Evolutionary conservation across 2,329 filamentous ascomycete genomes (phyloP).

Genomic region (Alternaria solani): DNA sequence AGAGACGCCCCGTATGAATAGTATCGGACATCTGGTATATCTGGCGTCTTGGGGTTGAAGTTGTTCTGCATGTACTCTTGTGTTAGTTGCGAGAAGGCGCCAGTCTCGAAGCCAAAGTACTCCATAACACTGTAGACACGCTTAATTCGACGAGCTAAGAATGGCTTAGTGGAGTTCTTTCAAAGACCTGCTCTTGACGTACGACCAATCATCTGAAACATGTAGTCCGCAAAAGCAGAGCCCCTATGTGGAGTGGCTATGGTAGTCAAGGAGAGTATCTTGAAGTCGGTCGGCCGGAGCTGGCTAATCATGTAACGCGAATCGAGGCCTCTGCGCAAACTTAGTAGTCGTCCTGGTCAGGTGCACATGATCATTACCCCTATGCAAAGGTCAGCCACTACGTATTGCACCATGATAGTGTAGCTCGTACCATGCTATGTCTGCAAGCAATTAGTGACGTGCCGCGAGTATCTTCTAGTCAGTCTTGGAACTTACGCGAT

Average conservation of each 20-base stretch:
- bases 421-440: slow-evolving; percentile 62
- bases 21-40: slow-evolving; percentile 64
- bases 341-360: slow-evolving; percentile 22
- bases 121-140: slow-evolving; percentile 65
- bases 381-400: slow-evolving; percentile 34
- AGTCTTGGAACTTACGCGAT: slow-evolving; percentile 61
- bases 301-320: slow-evolving; percentile 70
- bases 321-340: slow-evolving; percentile 63
- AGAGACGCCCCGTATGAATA: slow-evolving; percentile 70
- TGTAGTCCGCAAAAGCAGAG: slow-evolving; percentile 68
- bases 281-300: slow-evolving; percentile 69
- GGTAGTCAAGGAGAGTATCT: slow-evolving; percentile 74
- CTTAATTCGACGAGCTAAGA: slow-evolving; percentile 57
- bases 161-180: slow-evolving; percentile 20
- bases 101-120: slow-evolving; percentile 64
- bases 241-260: slow-evolving; percentile 69
- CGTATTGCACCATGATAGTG: not conserved
- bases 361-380: slow-evolving; percentile 44
- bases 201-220: slow-evolving; percentile 66
- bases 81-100: slow-evolving; percentile 69
- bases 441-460: slow-evolving; percentile 39
- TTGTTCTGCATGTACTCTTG: slow-evolving; percentile 64
- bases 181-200: slow-evolving; percentile 38
- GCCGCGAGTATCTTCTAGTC: not conserved
- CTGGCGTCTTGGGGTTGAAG: slow-evolving; percentile 67